A percentile compares a stretch with the other conserved stretches of the same genome.
These are phyloP conservation scores for Artemisia annua DNA, from an alignment of 129 eudicot species.

Conservation along the genomic window DNA sequence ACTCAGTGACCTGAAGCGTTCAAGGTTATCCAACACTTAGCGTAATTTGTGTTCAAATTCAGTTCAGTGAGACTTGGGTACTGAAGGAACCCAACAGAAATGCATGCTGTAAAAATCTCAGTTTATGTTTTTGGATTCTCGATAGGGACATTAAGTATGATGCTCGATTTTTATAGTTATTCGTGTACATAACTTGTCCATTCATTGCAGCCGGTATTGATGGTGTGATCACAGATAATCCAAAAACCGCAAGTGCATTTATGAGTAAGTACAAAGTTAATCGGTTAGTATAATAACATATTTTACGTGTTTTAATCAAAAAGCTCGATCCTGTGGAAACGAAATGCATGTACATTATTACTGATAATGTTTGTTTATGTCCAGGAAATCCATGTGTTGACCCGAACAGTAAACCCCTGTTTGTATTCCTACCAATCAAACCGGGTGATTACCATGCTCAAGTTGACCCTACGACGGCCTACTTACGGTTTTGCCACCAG, in stretches of 20 bases:
- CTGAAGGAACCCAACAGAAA: too few relatives aligned
- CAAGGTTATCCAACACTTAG: too few relatives aligned
- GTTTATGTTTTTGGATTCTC: too few relatives aligned
- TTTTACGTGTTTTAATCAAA: too few relatives aligned
- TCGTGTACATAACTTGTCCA: not conserved
- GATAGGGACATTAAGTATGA: conserved; percentile 13
- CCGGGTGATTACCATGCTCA: conserved; percentile 46
- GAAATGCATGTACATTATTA: too few relatives aligned
- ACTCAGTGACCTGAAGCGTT: too few relatives aligned
- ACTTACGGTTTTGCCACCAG: conserved; percentile 54
- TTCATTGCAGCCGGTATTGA: conserved; percentile 38
- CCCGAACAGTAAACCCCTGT: conserved; percentile 4
- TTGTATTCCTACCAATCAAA: conserved; percentile 31
- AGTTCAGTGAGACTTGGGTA: too few relatives aligned
- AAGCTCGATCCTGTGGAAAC: too few relatives aligned
- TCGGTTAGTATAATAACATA: too few relatives aligned
- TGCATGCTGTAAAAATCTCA: conserved; percentile 30
- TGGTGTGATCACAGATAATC: conserved; percentile 74
- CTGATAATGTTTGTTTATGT: too few relatives aligned
- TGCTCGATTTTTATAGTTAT: not conserved
- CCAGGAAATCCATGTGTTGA: conserved; percentile 62
- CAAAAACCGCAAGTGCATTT: conserved; percentile 67
- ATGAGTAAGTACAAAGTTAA: conserved; percentile 60
- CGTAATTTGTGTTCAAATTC: too few relatives aligned
- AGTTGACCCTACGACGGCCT: conserved; percentile 24